Evolutionary conservation across 2,329 filamentous ascomycete species (phyloP).

Genomic region (Apiospora arundinis): DNA sequence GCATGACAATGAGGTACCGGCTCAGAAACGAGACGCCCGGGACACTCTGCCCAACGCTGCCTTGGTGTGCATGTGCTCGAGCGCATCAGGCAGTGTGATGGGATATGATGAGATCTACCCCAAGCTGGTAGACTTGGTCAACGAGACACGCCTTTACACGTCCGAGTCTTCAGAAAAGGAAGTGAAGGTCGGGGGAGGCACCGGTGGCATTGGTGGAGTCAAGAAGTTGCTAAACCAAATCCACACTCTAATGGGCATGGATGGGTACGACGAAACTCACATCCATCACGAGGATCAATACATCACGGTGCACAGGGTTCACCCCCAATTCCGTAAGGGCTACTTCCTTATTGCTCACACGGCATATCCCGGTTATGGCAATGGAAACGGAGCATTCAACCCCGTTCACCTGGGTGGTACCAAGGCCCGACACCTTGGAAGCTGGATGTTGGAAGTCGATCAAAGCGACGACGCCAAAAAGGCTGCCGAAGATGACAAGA

Average conservation of each 20-base stretch:
- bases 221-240: constrained; percentile 95
- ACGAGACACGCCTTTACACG: constrained; percentile 83
- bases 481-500: constrained; percentile 70
- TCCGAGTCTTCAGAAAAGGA: constrained; percentile 72
- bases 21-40: constrained; percentile 91
- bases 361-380: constrained; percentile 89
- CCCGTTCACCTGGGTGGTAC: constrained; percentile 84
- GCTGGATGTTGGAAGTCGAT: constrained; percentile 92
- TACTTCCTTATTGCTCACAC: constrained; percentile 97
- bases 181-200: constrained; percentile 71
- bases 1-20: constrained; percentile 95
- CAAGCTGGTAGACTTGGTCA: constrained; percentile 88
- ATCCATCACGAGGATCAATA: constrained; percentile 97
- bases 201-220: constrained; percentile 85
- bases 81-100: constrained; percentile 94
- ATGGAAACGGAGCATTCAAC: constrained; percentile 80
- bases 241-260: constrained; percentile 93
- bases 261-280: constrained; percentile 93
- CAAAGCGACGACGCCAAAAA: constrained; percentile 72
- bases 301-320: constrained; percentile 93
- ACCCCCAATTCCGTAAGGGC: constrained; percentile 89
- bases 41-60: constrained; percentile 95
- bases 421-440: constrained; percentile 83
- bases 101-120: constrained; percentile 98
- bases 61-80: constrained; percentile 94